phyloP scores from a whole-genome alignment of 305 asterid species.

The Rubia peregrina region DNA sequence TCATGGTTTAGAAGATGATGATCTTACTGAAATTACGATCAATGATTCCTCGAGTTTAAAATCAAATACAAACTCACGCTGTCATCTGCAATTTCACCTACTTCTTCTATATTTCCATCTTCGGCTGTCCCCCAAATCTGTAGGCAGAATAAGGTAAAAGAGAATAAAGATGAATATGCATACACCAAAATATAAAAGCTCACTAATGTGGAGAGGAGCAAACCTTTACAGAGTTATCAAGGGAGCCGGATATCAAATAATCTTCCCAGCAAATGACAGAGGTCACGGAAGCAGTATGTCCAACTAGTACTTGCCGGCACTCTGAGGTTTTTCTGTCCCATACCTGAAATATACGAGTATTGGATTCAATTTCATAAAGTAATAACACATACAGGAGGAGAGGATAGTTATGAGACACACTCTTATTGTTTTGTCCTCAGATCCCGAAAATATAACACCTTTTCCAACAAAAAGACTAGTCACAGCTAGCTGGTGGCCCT shows the following conservation, averaged over 20 bases:
- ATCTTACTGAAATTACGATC: not conserved
- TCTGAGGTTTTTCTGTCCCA: constrained; percentile 48
- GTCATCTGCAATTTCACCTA: constrained; percentile 33
- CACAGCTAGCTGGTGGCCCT: constrained; percentile 8
- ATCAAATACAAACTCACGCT: constrained; percentile 27
- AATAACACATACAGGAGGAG: not conserved
- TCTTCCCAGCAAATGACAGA: constrained; percentile 51
- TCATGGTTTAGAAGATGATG: not conserved
- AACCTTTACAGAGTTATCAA: constrained; percentile 55
- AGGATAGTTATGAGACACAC: not conserved
- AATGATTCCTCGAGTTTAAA: not conserved
- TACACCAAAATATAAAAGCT: no score
- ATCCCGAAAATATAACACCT: not conserved
- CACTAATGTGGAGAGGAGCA: not conserved
- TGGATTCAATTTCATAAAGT: not conserved
- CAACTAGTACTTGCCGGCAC: constrained; percentile 41
- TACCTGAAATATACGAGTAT: constrained; percentile 28
- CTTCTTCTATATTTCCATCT: constrained; percentile 33
- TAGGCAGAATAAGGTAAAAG: not conserved
- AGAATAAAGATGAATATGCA: not conserved
- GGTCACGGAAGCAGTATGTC: constrained; percentile 39
- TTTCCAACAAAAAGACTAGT: not conserved
- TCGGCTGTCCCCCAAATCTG: constrained; percentile 49
- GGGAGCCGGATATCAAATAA: constrained; percentile 50
- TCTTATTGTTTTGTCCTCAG: not conserved